Evolutionary conservation across 2,329 filamentous ascomycete genomes (phyloP).

Genomic region (Paraphoma chrysanthemicola): DNA sequence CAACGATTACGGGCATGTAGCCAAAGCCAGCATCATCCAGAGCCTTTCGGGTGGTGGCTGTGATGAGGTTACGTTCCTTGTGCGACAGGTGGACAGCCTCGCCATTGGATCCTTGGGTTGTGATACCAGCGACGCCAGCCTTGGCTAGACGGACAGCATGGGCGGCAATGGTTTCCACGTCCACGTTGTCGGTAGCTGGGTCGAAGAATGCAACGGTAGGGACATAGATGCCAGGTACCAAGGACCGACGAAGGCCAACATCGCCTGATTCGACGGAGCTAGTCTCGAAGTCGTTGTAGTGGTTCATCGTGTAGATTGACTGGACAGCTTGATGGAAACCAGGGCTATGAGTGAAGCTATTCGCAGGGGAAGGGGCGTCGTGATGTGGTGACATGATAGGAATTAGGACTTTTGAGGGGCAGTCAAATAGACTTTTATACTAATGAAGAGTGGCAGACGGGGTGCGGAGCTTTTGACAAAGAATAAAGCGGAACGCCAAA

Average conservation of each 20-base stretch:
- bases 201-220: slow-evolving; percentile 56
- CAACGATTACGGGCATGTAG: slow-evolving; percentile 75
- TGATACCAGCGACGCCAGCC: slow-evolving; percentile 75
- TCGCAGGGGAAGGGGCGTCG: slow-evolving; percentile 46
- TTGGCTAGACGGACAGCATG: slow-evolving; percentile 72
- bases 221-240: slow-evolving; percentile 53
- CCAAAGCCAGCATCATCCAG: slow-evolving; percentile 71
- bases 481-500: slow-evolving; percentile 31
- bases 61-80: slow-evolving; percentile 73
- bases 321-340: slow-evolving; percentile 44
- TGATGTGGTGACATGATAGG: slow-evolving; percentile 48
- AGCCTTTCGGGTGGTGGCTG: slow-evolving; percentile 71
- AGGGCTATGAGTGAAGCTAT: slow-evolving; percentile 39
- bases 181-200: slow-evolving; percentile 49
- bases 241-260: slow-evolving; percentile 41
- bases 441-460: slow-evolving; percentile 28
- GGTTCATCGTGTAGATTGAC: slow-evolving; percentile 42
- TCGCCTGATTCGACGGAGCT: slow-evolving; percentile 47
- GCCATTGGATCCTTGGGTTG: slow-evolving; percentile 81
- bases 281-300: slow-evolving; percentile 47
- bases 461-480: slow-evolving; percentile 43
- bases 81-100: slow-evolving; percentile 81
- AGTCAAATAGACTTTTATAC: slow-evolving; percentile 34
- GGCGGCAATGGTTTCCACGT: slow-evolving; percentile 48
- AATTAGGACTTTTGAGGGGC: slow-evolving; percentile 9